Evolutionary conservation across 306 rosid genomes (phyloP).

Genomic region (Inga leiocalycina): DNA sequence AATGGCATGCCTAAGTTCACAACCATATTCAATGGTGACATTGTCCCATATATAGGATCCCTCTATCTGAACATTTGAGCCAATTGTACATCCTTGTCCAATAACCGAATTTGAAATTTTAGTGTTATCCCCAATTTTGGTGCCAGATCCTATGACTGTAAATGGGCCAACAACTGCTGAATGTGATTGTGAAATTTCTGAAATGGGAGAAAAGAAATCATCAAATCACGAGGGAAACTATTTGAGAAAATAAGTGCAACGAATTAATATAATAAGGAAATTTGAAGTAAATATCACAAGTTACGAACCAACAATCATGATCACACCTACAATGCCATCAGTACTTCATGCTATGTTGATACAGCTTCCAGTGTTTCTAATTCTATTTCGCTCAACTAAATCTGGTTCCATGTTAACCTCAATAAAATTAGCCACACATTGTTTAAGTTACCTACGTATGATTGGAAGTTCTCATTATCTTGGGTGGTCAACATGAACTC

Average conservation of each 20-base stretch:
- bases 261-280: background rate
- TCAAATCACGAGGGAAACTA: slow-evolving; percentile 28
- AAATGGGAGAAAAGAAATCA: slow-evolving; percentile 33
- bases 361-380: background rate
- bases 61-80: slow-evolving; percentile 79
- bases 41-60: slow-evolving; percentile 91
- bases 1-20: slow-evolving; percentile 80
- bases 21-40: slow-evolving; percentile 88
- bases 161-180: slow-evolving; percentile 84
- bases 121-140: slow-evolving; percentile 72
- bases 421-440: background rate
- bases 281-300: background rate
- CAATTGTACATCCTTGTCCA: slow-evolving; percentile 85
- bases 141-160: slow-evolving; percentile 84
- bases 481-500: background rate
- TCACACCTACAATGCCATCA: background rate
- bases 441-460: background rate
- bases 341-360: background rate
- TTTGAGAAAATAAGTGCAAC: background rate
- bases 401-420: background rate
- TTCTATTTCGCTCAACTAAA: background rate
- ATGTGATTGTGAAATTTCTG: slow-evolving; percentile 80
- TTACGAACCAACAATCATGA: background rate
- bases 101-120: slow-evolving; percentile 76
- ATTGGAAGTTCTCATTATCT: background rate